Evolutionary conservation across 164 flowering plant species (phyloP), one percentile per base, ranked within the genome.

Genomic region (Sedum album): DNA sequence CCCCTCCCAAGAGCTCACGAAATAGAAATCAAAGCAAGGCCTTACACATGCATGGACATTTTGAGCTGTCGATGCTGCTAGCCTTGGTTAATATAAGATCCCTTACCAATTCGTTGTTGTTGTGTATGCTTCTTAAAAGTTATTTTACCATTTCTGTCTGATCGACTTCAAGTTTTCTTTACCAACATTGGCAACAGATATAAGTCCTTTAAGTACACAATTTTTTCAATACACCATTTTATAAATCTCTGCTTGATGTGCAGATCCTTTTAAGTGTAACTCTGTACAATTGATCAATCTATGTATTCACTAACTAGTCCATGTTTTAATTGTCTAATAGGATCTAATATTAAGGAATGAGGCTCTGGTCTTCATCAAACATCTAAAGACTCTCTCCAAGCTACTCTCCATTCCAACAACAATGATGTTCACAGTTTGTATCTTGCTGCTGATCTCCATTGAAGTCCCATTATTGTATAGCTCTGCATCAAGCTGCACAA

Each of bases 1-100:
- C 74, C 81, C 17, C 31, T 94, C 55, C 98, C 97, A 20, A 66
- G 87, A 21, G 68, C 82, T 0, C 74, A 62, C 65, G 95, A 88
- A 74, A 71, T 94, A 6, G 95, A 88, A 76, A 82, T 72, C 1
- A 88, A 76, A 72, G 74, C 85, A 31, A 87, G 80, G 72, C 96
- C 95, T 0, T 88, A 85, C 72, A 83, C 95, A 7, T 94, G 93
- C 75, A 60, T 61, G n/a, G 93, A 91, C 66, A 70, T 84, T 66
- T 57, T 89, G 31, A 80, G 76, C 1, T 88, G 97, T 61, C 87
- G 98, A 5, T 92, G 90, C 60, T 87, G 98, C 74, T 93, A 84
- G 62, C 62, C 31, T 57, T 11, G 33, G 14, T 11, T 6, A 26
- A 14, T 5, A 14, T 11, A 44, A 11, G 5, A 44, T 57, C 7